Evolutionary conservation across 441 rosid genomes (phyloP), one percentile per base, ranked within the genome.

Genomic region (Kokia cookei): DNA sequence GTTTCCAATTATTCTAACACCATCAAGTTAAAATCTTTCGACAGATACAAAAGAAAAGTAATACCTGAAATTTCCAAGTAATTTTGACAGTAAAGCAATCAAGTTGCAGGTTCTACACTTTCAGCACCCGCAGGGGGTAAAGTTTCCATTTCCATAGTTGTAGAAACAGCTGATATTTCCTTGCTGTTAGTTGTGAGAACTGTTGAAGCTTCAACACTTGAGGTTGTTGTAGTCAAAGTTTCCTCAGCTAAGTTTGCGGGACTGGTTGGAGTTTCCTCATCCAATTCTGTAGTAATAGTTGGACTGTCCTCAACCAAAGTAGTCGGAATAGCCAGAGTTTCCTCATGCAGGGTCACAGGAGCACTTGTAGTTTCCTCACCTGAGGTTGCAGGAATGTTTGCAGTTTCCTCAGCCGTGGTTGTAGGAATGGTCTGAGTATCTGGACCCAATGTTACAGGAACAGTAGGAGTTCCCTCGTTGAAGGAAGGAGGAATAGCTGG

Each of bases 81-180:
- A 67, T 19, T 65, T 66, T 55, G 64, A 82, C 82, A 72, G 53
- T 76, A 45, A 26, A 81, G 73, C 73, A 53, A 83, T 72, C 57
- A 75, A 3, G 84, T 73, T 72, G 84, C 88, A 77, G 86, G 84
- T 80, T 87, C 94, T 80, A 83, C 85, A 42, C 81, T 85, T 65
- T 73, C 64, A 7, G 78, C 73, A 53, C 65, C 71, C 19, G 67
- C 81, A 73, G 76, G 59, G 54, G 80, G 80, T n/a, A 70, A 58
- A 79, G 72, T 78, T 50, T 73, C 76, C 15, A 12, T 22, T 47
- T 24, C 75, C 17, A 15, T 43, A 7, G 75, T 26, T 1, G 26
- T 72, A 37, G 58, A 32, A 29, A 11, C 11, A 32, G 61, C 17
- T 24, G 54, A 62, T 43, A 60, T 50, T 73, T 61, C 69, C 76